Evolutionary conservation across 179 eudicot species (phyloP), one percentile per base, ranked within the genome.

Genomic region (Nepenthes alata): DNA sequence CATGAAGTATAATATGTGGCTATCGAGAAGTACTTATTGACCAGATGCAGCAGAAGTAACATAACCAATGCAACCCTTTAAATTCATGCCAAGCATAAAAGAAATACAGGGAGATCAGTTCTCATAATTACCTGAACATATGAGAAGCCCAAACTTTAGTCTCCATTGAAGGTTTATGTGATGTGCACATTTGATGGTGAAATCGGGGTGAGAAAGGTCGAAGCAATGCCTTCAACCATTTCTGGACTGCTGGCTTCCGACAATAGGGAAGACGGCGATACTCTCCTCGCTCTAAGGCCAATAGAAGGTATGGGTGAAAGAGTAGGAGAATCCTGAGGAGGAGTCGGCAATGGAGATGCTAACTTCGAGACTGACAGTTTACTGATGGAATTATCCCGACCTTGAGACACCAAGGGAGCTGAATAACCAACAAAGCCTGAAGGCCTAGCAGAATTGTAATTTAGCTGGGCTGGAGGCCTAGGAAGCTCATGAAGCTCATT

Each of bases 401-500:
- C 66, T 76, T 77, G 70, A 11, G 84, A 76, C 35, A 76, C 59
- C 77, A 93, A 76, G 9, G 96, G 95, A 12, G 84, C 95, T 6
- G 96, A 93, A 73, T 71, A 77, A 54, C 86, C 84, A 60, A 74
- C 57, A 62, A 56, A 70, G 57, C 70, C 68, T 47, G 79, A 45
- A 61, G 79, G 78, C 54, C 78, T 82, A 15, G 68, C 64, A 56
- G 76, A 34, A 38, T 39, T 67, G 64, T 75, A 47, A 15, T 55
- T 60, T 12, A 67, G 36, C 61, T 73, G 74, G 47, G 74, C 51
- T 12, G 98, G 98, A 25, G 97, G 97, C 62, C 93, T 91, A 3
- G 98, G 98, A 72, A 93, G 97, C 80, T 93, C 95, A 60, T 93
- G 98, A 65, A 93, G 98, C 75, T 93, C 98, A 67, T 76, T 93